Evolutionary conservation across 1,284 basidiomycete genomes (phyloP), one percentile per base, ranked within the genome.

Genomic region (Austropuccinia psidii): DNA sequence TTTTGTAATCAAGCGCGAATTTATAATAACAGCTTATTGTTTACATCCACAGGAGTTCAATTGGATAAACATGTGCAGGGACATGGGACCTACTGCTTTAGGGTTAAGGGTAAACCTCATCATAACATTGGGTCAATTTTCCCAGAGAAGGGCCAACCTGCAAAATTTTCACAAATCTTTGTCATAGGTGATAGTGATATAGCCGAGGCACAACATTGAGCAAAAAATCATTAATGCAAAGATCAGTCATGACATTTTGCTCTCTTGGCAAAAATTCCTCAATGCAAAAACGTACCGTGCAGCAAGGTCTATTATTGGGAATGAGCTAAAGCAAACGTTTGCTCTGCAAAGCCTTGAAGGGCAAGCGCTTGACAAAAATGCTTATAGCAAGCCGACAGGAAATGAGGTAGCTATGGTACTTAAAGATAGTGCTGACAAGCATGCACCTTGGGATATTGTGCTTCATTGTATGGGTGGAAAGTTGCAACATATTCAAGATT

Each of bases 161-260:
- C 33, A 6, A 35, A n/a, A 24, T 66, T 37, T 52, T n/a, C 64
- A 1, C 64, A 66, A 66, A 50, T 66, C 13, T 66, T 37, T 24
- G 35, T 66, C 4, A 21, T 50, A 2, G 64, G 64, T 7, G 29
- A 31, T 1, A 47, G 64, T 1, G 64, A 47, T 5, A 19, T 6
- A 4, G 29, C 49, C 9, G 64, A 66, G n/a, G 33, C 13, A 13
- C 13, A 6, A 9, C 5, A 27, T 41, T 13, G 0, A 37, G 31
- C 21, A 31, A 4, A n/a, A 21, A 19, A n/a, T n/a, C 8, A 8
- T 43, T 19, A 24, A 62, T 29, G 6, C 21, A 5, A 29, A 9
- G 4, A 43, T 62, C 1, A 24, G 43, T 4, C 3, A 21, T 1
- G 3, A 45, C 1, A 45, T 49, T 11, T 2, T 67, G 13, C 1